Evolutionary conservation across 257 asterid genomes (phyloP).

Genomic region (Rubia yunnanensis): DNA sequence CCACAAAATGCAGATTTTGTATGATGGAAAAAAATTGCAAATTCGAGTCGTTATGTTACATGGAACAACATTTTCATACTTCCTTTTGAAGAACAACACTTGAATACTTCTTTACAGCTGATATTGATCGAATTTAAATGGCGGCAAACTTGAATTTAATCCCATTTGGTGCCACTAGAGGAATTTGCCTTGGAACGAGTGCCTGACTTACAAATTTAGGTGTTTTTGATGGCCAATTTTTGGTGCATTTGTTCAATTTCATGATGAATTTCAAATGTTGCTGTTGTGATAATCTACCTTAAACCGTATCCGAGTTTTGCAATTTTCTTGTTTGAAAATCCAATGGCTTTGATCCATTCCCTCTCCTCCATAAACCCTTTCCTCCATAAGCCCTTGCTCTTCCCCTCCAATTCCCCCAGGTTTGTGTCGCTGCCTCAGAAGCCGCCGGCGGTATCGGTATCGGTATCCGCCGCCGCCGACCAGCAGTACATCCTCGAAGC

Average conservation of each 20-base stretch:
- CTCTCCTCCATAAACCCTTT: constrained; percentile 7
- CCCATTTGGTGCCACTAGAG: neutral
- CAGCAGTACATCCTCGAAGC: constrained; percentile 50
- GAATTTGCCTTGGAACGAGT: neutral
- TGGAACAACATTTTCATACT: too few relatives aligned
- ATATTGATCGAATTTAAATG: neutral
- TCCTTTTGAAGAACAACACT: too few relatives aligned
- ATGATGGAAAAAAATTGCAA: neutral
- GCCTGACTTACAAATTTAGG: neutral
- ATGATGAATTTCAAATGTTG: too few relatives aligned
- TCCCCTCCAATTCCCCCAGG: constrained; percentile 15
- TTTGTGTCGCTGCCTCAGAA: constrained; percentile 17
- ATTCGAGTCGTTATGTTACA: too few relatives aligned
- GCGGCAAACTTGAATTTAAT: neutral
- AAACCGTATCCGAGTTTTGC: too few relatives aligned
- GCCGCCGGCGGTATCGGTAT: constrained; percentile 13
- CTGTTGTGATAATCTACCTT: neutral
- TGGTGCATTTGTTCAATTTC: neutral
- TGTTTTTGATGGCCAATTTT: neutral
- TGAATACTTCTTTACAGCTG: too few relatives aligned
- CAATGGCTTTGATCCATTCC: constrained; percentile 39
- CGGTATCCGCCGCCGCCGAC: constrained; percentile 11
- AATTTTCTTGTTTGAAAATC: neutral
- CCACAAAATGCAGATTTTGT: neutral
- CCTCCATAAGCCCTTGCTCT: constrained; percentile 15